Evolutionary conservation across 1,284 basidiomycete genomes (phyloP).

Genomic region (Papiliotrema nemorosa): DNA sequence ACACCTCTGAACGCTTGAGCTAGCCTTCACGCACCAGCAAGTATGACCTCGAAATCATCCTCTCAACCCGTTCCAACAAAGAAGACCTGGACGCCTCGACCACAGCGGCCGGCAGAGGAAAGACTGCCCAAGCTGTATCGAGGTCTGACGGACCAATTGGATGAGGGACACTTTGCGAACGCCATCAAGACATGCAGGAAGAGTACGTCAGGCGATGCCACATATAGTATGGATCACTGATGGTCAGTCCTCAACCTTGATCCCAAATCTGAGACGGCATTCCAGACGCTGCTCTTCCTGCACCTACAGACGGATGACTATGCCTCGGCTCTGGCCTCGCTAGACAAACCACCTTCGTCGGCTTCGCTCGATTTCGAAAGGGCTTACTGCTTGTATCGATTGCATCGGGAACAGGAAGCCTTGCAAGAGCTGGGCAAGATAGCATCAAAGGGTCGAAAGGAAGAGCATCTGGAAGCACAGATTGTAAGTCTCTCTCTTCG

Average conservation of each 20-base stretch:
- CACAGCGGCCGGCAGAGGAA: constrained; percentile 58
- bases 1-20: not conserved
- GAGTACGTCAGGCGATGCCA: constrained; percentile 55
- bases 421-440: constrained; percentile 55
- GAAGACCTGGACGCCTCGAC: constrained; percentile 49
- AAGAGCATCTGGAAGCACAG: constrained; percentile 76
- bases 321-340: constrained; percentile 40
- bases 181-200: constrained; percentile 85
- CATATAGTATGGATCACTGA: not conserved
- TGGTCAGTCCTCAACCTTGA: constrained; percentile 65
- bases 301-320: constrained; percentile 75
- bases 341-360: constrained; percentile 40
- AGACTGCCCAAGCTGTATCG: constrained; percentile 67
- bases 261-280: constrained; percentile 65
- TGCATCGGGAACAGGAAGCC: constrained; percentile 69
- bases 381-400: constrained; percentile 74
- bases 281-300: constrained; percentile 75
- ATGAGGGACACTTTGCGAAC: constrained; percentile 72
- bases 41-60: not conserved
- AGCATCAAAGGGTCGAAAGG: constrained; percentile 57
- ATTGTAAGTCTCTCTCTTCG: constrained; percentile 56
- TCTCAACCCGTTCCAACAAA: not conserved
- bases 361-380: constrained; percentile 60
- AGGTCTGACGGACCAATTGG: constrained; percentile 75
- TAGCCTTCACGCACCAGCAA: not conserved